Evolutionary conservation across 2,329 filamentous ascomycete genomes (phyloP), one percentile per base, ranked within the genome.

Genomic region (Didymella glomerata): DNA sequence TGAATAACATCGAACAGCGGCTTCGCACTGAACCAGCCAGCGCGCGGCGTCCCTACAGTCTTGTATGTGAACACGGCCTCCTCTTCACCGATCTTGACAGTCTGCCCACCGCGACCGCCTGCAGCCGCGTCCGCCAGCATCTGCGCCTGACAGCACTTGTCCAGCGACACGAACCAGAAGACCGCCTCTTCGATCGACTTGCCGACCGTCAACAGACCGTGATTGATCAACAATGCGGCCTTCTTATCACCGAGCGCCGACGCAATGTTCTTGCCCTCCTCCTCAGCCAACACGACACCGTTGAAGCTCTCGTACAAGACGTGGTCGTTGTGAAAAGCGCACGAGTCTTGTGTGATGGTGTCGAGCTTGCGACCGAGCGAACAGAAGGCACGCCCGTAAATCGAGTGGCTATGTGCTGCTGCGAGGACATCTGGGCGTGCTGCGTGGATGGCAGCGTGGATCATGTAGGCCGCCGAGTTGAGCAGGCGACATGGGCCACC

Each of bases 1-100:
- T 88, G 84, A 62, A 90, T 85, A 40, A 91, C 77, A 78, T 91
- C 89, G 77, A 92, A 92, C 63, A 88, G 67, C 16, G 90, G 89
- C 78, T 88, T 88, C 6, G 87, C 90, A 67, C 83, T 87, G 71
- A 92, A 93, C 82, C 85, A 92, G 11, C 68, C 90, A 0, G 86
- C 87, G 32, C 74, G 69, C 16, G 84, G 81, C 0, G 80, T 84
- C 0, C 90, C 90, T 3, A 92, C 80, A 0, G 85, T 83, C 76
- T 88, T 86, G 68, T 85, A 87, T 0, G 90, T 92, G 68, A 85
- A 90, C 16, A 73, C 79, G 1, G 90, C 90, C 72, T 93, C 89
- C 50, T 87, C 85, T 1, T 90, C 85, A 9, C 83, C 80, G 66
- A 93, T 89, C 75, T 89, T 88, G 28, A 90, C 78, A 0, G 89